These are phyloP conservation scores for Yarrowia galli DNA, from an alignment of 1,139 yeast species.

Conservation along the genomic window DNA sequence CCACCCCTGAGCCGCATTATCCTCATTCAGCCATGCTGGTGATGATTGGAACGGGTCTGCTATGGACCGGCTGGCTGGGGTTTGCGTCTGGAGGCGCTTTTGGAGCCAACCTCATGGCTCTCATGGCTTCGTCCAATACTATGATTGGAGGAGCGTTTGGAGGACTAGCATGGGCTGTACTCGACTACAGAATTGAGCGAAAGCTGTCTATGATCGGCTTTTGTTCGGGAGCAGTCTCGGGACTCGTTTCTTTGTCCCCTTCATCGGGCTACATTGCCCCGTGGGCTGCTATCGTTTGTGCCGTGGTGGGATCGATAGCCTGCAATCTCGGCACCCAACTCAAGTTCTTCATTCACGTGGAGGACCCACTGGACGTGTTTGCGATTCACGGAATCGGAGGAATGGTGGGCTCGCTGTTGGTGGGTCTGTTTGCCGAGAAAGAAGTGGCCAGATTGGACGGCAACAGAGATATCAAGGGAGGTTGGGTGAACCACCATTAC, in stretches of 20 bases:
- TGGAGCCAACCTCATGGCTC: conserved; percentile 55
- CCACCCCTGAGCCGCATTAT: conserved; percentile 57
- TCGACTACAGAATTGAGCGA: conserved; percentile 86
- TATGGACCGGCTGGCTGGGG: conserved; percentile 87
- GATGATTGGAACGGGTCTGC: conserved; percentile 96
- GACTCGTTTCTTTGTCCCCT: conserved; percentile 94
- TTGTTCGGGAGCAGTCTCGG: conserved; percentile 93
- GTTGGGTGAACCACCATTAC: conserved; percentile 93
- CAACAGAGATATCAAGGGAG: conserved; percentile 57
- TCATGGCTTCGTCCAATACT: conserved; percentile 92
- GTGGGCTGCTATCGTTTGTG: conserved; percentile 85
- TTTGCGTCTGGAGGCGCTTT: conserved; percentile 50
- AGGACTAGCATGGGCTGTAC: conserved; percentile 90
- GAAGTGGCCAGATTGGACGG: conserved; percentile 3
- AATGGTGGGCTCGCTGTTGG: conserved; percentile 49
- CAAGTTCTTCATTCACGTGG: conserved; percentile 82
- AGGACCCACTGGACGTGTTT: conserved; percentile 55
- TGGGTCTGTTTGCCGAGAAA: conserved; percentile 51
- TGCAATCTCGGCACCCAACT: conserved; percentile 82
- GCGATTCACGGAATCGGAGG: conserved; percentile 54
- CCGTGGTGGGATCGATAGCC: conserved; percentile 86
- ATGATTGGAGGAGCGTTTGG: conserved; percentile 92
- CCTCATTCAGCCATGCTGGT: conserved; percentile 95
- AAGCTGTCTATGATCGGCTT: conserved; percentile 95
- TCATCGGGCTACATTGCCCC: conserved; percentile 96